Evolutionary conservation across 139 green algal genomes (phyloP), one percentile per base, ranked within the genome.

Genomic region (Chlorella sp.): DNA sequence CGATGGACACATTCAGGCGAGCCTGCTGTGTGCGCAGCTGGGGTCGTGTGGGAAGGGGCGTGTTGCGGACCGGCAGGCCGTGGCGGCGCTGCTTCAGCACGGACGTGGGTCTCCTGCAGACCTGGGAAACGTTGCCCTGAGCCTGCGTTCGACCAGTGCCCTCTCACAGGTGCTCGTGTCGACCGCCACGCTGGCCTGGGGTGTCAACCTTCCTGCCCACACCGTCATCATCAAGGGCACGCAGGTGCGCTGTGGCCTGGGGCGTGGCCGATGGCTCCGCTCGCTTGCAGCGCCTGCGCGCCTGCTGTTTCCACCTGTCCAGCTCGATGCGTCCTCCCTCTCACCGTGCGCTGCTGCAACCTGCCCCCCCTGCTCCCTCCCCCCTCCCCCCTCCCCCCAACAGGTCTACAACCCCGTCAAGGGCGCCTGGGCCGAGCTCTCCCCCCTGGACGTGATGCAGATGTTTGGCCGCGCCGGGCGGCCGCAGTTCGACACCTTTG

Each of bases 151-250:
- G n/a, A n/a, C n/a, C n/a, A n/a, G n/a, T n/a, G n/a, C n/a, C n/a
- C n/a, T n/a, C n/a, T n/a, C n/a, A n/a, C 90, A 94, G 86, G 94
- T 98, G 74, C 85, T 99, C 38, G 95, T 99, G 56, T 98, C 93
- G 2, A 99, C 96, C 36, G 96, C 96, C 61, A 99, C 96, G 2
- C 87, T 99, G 60, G 96, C 96, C 12, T 99, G 96, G 96, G 96
- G 96, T 43, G 96, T 99, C 48, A 99, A 99, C 89, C 92, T 99
- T 77, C 96, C 96, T 9, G 96, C 96, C 0, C 96, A 99, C 87
- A 98, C 91, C 7, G 96, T 99, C 70, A 97, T 99, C 84, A 99
- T 99, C 92, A 99, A 99, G 85, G 96, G 96, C 78, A 99, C 96
- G 9, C 88, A 97, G 82, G 88, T 98, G 64, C 23, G 50, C 11